A percentile compares a stretch with the other conserved stretches of the same genome.
Conservation (phyloP, 768 basidiomycete species). For the Boletus speciosus region DNA sequence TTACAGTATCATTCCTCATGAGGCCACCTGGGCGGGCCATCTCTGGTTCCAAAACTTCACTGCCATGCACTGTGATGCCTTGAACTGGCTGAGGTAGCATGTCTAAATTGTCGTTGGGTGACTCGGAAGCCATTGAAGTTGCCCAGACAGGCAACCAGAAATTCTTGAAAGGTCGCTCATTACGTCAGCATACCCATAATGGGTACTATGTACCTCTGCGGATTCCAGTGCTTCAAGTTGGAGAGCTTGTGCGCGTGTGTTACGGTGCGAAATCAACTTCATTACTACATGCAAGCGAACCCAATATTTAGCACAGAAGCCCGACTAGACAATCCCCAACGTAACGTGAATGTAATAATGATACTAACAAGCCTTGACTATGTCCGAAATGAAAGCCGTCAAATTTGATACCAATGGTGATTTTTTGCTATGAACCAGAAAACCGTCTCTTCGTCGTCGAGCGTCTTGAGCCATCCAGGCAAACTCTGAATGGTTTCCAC, state of each 20-base stretch:
- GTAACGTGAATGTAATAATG: conserved; percentile 13
- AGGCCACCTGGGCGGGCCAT: conserved; percentile 76
- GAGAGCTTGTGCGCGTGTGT: too few relatives aligned
- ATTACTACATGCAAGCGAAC: too few relatives aligned
- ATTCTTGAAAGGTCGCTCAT: too few relatives aligned
- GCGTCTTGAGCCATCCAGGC: conserved; percentile 32
- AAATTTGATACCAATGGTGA: conserved; percentile 68
- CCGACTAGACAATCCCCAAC: neutral
- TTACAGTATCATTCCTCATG: conserved; percentile 60
- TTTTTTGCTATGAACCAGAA: conserved; percentile 57
- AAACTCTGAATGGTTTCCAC: conserved; percentile 7
- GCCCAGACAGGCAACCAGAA: too few relatives aligned
- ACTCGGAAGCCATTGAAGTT: too few relatives aligned
- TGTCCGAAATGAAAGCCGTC: neutral
- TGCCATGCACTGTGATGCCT: conserved; percentile 75
- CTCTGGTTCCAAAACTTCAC: conserved; percentile 82
- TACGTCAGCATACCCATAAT: too few relatives aligned
- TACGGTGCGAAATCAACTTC: too few relatives aligned
- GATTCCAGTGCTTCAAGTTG: too few relatives aligned
- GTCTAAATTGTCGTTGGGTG: too few relatives aligned
- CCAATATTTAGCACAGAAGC: neutral
- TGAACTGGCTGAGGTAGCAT: conserved; percentile 49
- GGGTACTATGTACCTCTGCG: too few relatives aligned
- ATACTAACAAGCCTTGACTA: conserved; percentile 8
- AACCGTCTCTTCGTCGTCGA: conserved; percentile 49